Evolutionary conservation across 2,329 filamentous ascomycete species (phyloP), one percentile per base, ranked within the genome.

Genomic region (Diaporthe helianthi): DNA sequence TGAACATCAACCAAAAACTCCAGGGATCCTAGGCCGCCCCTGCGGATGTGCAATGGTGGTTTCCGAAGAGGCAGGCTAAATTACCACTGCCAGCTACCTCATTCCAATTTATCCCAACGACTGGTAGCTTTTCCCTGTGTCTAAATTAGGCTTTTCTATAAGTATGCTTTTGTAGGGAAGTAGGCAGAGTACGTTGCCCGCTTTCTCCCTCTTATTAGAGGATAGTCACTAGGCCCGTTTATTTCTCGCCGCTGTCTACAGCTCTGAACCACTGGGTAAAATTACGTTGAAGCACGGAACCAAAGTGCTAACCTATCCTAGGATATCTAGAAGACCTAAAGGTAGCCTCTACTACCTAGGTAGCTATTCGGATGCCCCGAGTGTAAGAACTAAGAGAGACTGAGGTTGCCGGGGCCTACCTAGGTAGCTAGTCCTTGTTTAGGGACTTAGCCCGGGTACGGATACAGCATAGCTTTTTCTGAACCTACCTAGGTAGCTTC

Each of bases 241-340:
- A 19, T n/a, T 49, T 63, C 44, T 46, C 58, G 10, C 58, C 58
- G 44, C 29, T 24, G 13, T 63, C 58, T 12, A 44, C 58, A 44
- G 41, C 58, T 63, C 58, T n/a, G 8, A 63, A 63, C 26, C 49
- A 44, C 58, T 63, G 58, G 19, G 58, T 63, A 44, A 63, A 63
- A 29, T 41, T 63, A 6, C 58, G 58, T 7, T 47, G 41, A 8
- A 47, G 19, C 13, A 36, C 41, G 5, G 24, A n/a, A 33, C 55
- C 46, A 26, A 61, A 17, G 1, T 29, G 24, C 4, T 9, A 19
- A 10, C 41, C 58, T 2, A 15, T 17, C 3, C 55, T 19, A 13
- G 6, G 41, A 19, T 38, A 15, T 38, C 44, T 41, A 13, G 46
- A 41, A 33, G 58, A 36, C 9, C n/a, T 29, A 17, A 22, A 9